phyloP scores from a whole-genome alignment of 2,329 filamentous ascomycete genomes.

The Xylariales sp. region DNA sequence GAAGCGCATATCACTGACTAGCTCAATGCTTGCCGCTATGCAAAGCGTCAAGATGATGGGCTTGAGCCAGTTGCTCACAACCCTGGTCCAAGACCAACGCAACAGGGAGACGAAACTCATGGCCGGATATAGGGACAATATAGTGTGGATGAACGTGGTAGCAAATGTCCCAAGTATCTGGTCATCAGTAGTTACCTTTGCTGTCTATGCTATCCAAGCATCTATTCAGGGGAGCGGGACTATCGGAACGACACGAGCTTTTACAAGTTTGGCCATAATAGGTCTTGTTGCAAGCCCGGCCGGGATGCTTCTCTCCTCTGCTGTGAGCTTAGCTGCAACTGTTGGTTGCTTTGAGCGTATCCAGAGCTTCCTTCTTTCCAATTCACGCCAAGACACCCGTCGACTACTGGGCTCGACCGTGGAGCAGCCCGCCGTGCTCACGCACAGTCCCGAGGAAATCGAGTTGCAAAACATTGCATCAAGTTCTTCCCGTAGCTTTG shows the following conservation, averaged over 20 bases:
- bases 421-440: constrained; percentile 28
- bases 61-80: constrained; percentile 21
- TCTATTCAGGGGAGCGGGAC: background rate
- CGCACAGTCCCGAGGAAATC: constrained; percentile 7
- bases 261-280: constrained; percentile 36
- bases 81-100: constrained; percentile 26
- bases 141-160: constrained; percentile 27
- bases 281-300: constrained; percentile 29
- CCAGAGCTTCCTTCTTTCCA: constrained; percentile 26
- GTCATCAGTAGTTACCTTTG: constrained; percentile 25
- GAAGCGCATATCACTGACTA: constrained; percentile 23
- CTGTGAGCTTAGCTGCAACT: constrained; percentile 32
- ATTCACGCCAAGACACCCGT: constrained; percentile 9
- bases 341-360: constrained; percentile 37
- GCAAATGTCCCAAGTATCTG: constrained; percentile 10
- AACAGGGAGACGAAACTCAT: constrained; percentile 28
- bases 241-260: constrained; percentile 23
- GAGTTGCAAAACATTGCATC: too few species aligned
- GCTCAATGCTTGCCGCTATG: constrained; percentile 30
- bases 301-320: constrained; percentile 3
- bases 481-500: too few species aligned
- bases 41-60: constrained; percentile 38
- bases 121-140: constrained; percentile 27
- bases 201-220: constrained; percentile 14
- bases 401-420: constrained; percentile 15